These are phyloP conservation scores for Linanthus parryae DNA, from an alignment of 148 eudicot species.

Conservation along the genomic window DNA sequence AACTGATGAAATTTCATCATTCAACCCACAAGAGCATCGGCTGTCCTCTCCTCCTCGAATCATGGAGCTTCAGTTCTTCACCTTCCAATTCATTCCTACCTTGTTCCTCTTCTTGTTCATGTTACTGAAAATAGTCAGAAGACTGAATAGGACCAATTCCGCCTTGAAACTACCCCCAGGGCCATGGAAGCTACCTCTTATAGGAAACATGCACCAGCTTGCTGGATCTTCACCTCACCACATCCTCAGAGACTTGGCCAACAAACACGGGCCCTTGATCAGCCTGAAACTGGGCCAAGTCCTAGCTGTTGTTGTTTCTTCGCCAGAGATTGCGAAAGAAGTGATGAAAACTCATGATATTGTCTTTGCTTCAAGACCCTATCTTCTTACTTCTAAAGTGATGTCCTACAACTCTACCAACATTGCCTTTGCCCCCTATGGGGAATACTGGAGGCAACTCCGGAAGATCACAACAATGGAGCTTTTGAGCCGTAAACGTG, in stretches of 20 bases:
- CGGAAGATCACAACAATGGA: constrained; percentile 4
- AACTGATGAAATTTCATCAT: no score
- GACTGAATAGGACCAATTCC: no score
- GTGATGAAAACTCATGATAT: constrained; percentile 10
- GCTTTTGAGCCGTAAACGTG: constrained; percentile 11
- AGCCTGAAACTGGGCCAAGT: constrained; percentile 2
- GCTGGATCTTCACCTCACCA: neutral
- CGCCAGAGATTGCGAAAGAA: constrained; percentile 7
- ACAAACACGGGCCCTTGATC: constrained; percentile 9
- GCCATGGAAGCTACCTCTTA: constrained; percentile 11
- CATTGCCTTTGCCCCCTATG: constrained; percentile 13
- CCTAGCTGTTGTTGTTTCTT: constrained; percentile 1
- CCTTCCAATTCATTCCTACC: no score
- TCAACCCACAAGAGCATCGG: no score
- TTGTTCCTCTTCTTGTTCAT: no score
- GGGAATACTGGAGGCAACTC: constrained; percentile 8
- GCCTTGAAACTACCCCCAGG: constrained; percentile 12
- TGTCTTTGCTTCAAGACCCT: constrained; percentile 8
- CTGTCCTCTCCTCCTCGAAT: no score
- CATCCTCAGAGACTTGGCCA: constrained; percentile 5
- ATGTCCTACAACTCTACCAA: constrained; percentile 5
- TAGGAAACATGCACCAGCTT: constrained; percentile 13
- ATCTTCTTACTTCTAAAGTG: neutral
- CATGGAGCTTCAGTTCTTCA: no score
- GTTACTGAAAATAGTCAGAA: no score